These are phyloP conservation scores for Pseudogymnoascus pannorum DNA, from an alignment of 2,329 filamentous ascomycete species.

Conservation along the genomic window DNA sequence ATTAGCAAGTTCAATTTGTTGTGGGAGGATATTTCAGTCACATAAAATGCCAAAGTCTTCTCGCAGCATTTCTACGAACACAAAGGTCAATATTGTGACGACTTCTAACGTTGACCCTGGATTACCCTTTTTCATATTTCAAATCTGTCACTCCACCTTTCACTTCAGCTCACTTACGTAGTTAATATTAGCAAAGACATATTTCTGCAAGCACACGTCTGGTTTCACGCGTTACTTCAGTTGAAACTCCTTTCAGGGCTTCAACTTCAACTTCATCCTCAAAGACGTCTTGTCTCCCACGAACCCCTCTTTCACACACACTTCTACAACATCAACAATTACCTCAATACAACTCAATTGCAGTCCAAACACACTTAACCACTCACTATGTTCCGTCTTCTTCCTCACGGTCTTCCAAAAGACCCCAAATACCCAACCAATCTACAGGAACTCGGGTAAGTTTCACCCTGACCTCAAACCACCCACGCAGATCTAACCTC, in stretches of 20 bases:
- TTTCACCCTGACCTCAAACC: constrained; percentile 10
- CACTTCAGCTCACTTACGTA: not conserved
- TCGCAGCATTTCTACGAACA: not conserved
- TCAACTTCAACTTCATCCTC: not conserved
- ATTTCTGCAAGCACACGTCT: not conserved
- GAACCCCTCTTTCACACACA: not conserved
- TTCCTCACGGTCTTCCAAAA: constrained; percentile 58
- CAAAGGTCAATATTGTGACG: not conserved
- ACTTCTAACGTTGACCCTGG: not conserved
- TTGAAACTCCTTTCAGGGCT: not conserved
- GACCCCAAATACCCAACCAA: constrained; percentile 61
- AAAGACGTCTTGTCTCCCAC: not conserved
- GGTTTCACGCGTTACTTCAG: not conserved
- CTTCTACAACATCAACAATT: not conserved
- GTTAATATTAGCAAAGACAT: not conserved
- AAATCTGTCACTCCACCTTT: not conserved
- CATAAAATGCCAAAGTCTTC: not conserved
- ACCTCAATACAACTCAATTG: not conserved
- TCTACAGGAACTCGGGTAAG: constrained; percentile 66
- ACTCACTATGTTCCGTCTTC: constrained; percentile 66
- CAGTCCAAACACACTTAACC: not conserved
- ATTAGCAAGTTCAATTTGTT: not conserved
- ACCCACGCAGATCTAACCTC: constrained; percentile 3
- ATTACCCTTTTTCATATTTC: not conserved
- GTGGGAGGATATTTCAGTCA: not conserved